A percentile compares a stretch with the other conserved stretches of the same genome.
These are phyloP conservation scores for Talaromyces adpressus DNA, from an alignment of 495 filamentous ascomycete species.

Conservation along the genomic window DNA sequence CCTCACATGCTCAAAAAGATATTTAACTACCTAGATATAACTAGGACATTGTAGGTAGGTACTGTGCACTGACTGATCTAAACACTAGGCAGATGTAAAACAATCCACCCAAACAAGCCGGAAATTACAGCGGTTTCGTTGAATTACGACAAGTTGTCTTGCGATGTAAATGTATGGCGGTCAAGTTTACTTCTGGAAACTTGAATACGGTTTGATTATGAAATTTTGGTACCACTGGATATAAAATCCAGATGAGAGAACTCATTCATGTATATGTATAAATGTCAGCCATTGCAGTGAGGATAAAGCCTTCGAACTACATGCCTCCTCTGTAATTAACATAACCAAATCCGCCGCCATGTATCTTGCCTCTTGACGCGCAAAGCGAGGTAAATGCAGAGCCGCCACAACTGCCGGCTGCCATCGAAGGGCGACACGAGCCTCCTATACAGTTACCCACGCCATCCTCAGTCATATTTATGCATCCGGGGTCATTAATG, in stretches of 20 bases:
- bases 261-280: no score
- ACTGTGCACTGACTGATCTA: background rate
- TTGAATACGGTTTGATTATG: no score
- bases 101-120: no score
- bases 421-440: slow-evolving; percentile 47
- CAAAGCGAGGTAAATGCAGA: slow-evolving; percentile 7
- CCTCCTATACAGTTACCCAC: slow-evolving; percentile 40
- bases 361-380: background rate
- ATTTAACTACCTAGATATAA: no score
- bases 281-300: background rate
- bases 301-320: background rate
- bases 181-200: no score
- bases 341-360: slow-evolving; percentile 2
- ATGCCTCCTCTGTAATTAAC: background rate
- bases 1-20: background rate
- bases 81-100: no score
- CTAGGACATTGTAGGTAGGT: no score
- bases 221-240: no score
- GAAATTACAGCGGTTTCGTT: no score
- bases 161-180: no score
- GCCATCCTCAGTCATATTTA: slow-evolving; percentile 28
- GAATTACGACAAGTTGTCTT: no score
- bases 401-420: slow-evolving; percentile 46
- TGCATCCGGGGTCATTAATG: slow-evolving; percentile 8
- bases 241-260: no score